Percentiles rank a stretch among this genome's conserved stretches.
phyloP scores from a whole-genome alignment of 2,329 filamentous ascomycete genomes.

The Fragosphaeria purpurea region DNA sequence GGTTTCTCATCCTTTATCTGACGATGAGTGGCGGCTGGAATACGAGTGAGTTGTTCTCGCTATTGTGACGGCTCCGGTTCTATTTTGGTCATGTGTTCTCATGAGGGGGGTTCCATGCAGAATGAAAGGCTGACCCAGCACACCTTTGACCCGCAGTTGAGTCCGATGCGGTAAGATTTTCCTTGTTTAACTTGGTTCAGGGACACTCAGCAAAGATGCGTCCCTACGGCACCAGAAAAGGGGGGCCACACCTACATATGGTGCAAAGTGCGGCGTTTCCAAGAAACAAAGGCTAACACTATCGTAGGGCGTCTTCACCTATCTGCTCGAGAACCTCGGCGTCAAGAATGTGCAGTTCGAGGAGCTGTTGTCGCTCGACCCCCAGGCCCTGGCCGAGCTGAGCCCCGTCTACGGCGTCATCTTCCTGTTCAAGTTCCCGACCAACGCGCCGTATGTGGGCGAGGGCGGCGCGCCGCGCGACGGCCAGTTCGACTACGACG shows the following conservation, averaged over 20 bases:
- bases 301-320: slow-evolving; percentile 82
- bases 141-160: slow-evolving; percentile 48
- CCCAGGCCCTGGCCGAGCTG: slow-evolving; percentile 58
- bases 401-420: slow-evolving; percentile 89
- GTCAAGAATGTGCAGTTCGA: slow-evolving; percentile 94
- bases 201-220: too few relatives aligned
- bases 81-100: too few relatives aligned
- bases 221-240: too few relatives aligned
- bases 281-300: neutral
- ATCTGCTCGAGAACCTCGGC: slow-evolving; percentile 81
- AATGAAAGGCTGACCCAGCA: neutral
- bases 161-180: slow-evolving; percentile 70
- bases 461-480: slow-evolving; percentile 61
- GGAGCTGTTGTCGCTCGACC: slow-evolving; percentile 83
- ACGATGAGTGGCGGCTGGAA: slow-evolving; percentile 62
- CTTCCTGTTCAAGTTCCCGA: slow-evolving; percentile 96
- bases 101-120: too few relatives aligned
- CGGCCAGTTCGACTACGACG: slow-evolving; percentile 68
- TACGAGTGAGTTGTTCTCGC: slow-evolving; percentile 53
- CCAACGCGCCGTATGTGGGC: slow-evolving; percentile 51
- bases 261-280: too few relatives aligned
- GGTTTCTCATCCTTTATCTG: neutral
- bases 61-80: neutral
- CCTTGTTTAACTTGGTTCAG: neutral
- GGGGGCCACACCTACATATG: too few relatives aligned